Conservation (phyloP, 2,329 filamentous ascomycete species). For the Xylariomycetidae sp. region DNA sequence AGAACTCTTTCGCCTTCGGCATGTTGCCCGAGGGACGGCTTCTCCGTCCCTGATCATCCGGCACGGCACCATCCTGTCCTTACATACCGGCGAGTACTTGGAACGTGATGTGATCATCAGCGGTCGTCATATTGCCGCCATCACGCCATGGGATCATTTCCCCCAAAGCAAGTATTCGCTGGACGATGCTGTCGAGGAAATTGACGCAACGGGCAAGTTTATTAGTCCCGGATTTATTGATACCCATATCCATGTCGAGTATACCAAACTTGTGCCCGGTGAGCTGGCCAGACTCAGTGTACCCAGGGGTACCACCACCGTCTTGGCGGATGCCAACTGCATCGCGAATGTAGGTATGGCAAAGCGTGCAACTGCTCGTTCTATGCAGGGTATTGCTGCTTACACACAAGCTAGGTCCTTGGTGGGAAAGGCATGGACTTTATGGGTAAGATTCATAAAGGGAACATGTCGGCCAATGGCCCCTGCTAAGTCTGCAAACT, state of each 20-base stretch:
- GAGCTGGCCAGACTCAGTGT: slow-evolving; percentile 15
- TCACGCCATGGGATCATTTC: slow-evolving; percentile 18
- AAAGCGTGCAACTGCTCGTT: too few relatives aligned
- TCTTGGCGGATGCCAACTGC: slow-evolving; percentile 19
- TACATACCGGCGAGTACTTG: slow-evolving; percentile 17
- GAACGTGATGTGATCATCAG: slow-evolving; percentile 15
- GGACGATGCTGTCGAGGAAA: too few relatives aligned
- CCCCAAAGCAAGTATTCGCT: slow-evolving; percentile 2
- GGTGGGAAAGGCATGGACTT: slow-evolving; percentile 17
- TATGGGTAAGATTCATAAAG: slow-evolving; percentile 11
- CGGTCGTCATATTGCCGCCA: slow-evolving; percentile 17
- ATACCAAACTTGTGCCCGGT: slow-evolving; percentile 15
- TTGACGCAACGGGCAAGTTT: slow-evolving; percentile 14
- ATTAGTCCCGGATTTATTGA: slow-evolving; percentile 18
- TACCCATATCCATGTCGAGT: slow-evolving; percentile 19
- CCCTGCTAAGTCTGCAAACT: not conserved
- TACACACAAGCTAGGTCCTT: too few relatives aligned
- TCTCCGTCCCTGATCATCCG: slow-evolving; percentile 16
- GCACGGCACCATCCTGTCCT: slow-evolving; percentile 11
- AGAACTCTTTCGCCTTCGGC: slow-evolving; percentile 15
- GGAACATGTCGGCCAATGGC: not conserved
- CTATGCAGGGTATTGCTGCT: too few relatives aligned
- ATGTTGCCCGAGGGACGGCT: slow-evolving; percentile 5
- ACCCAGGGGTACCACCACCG: slow-evolving; percentile 17
- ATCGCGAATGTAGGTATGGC: slow-evolving; percentile 16